phyloP scores from a whole-genome alignment of 179 eudicot genomes.

The Beta corolliflora region DNA sequence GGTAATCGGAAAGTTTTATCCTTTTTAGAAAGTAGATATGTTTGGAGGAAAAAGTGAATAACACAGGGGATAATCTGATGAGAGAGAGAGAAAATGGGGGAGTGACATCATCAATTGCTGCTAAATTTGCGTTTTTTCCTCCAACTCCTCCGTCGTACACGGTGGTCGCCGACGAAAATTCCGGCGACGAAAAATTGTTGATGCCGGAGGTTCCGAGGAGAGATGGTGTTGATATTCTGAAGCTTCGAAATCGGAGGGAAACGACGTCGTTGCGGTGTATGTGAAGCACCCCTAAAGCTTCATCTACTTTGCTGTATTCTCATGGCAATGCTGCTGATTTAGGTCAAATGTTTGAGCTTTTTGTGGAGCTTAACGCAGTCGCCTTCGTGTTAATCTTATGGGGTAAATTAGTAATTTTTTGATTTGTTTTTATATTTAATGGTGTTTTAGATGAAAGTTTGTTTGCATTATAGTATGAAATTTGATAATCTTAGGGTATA shows the following conservation, averaged over 20 bases:
- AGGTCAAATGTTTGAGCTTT: slow-evolving; percentile 97
- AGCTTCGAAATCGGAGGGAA: slow-evolving; percentile 71
- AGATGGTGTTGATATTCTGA: slow-evolving; percentile 68
- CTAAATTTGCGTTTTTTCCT: slow-evolving; percentile 96
- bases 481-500: neutral
- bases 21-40: too few species aligned
- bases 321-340: slow-evolving; percentile 99
- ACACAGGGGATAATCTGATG: slow-evolving; percentile 38
- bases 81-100: slow-evolving; percentile 65
- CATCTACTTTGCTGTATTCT: slow-evolving; percentile 84
- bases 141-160: slow-evolving; percentile 95
- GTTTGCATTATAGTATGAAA: neutral
- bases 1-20: too few species aligned
- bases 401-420: slow-evolving; percentile 50
- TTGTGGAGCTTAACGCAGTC: slow-evolving; percentile 81
- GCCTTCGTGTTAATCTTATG: slow-evolving; percentile 79
- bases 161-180: slow-evolving; percentile 52
- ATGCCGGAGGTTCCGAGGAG: slow-evolving; percentile 81
- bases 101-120: slow-evolving; percentile 94
- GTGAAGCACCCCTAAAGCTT: slow-evolving; percentile 71
- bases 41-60: slow-evolving; percentile 18
- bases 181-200: slow-evolving; percentile 40
- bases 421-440: neutral
- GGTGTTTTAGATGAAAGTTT: neutral
- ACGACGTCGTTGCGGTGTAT: slow-evolving; percentile 77